phyloP scores from a whole-genome alignment of 192 early-diverging fungal species.

The Coemansia sp. region DNA sequence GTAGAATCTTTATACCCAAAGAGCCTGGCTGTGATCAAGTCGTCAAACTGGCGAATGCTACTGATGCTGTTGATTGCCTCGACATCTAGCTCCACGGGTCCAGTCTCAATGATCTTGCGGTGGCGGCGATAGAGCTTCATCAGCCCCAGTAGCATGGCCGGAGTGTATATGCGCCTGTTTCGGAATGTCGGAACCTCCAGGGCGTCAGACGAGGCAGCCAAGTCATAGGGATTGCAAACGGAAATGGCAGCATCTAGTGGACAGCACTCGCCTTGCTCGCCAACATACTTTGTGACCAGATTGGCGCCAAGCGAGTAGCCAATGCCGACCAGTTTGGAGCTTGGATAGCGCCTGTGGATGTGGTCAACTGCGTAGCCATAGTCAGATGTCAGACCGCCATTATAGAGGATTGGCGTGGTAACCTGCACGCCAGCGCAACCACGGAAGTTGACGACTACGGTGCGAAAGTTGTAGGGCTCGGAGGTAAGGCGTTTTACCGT shows the following conservation, averaged over 20 bases:
- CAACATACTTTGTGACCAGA: slow-evolving; percentile 86
- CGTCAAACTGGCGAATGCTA: slow-evolving; percentile 84
- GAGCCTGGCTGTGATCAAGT: slow-evolving; percentile 66
- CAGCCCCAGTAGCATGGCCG: slow-evolving; percentile 61
- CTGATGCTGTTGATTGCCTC: slow-evolving; percentile 59
- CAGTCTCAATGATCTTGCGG: slow-evolving; percentile 54
- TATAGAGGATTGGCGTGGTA: slow-evolving; percentile 79
- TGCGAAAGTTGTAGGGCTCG: slow-evolving; percentile 66
- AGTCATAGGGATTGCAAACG: slow-evolving; percentile 88
- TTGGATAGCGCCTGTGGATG: slow-evolving; percentile 59
- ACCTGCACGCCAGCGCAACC: slow-evolving; percentile 86
- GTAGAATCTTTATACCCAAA: slow-evolving; percentile 82
- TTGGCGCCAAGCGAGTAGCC: slow-evolving; percentile 95
- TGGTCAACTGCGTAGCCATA: slow-evolving; percentile 44
- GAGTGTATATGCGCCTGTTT: slow-evolving; percentile 63
- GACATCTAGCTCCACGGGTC: slow-evolving; percentile 53
- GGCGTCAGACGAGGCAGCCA: slow-evolving; percentile 57
- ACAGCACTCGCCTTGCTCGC: slow-evolving; percentile 77
- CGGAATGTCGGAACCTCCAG: slow-evolving; percentile 59
- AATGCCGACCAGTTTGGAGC: slow-evolving; percentile 72
- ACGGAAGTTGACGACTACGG: slow-evolving; percentile 87
- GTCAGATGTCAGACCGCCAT: slow-evolving; percentile 83
- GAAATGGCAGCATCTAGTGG: slow-evolving; percentile 76
- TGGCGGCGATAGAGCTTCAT: slow-evolving; percentile 57
- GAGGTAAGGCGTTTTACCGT: slow-evolving; percentile 65